These are phyloP conservation scores for Ampelocalamus luodianensis DNA, from an alignment of 176 grass and related monocot species.

Conservation along the genomic window DNA sequence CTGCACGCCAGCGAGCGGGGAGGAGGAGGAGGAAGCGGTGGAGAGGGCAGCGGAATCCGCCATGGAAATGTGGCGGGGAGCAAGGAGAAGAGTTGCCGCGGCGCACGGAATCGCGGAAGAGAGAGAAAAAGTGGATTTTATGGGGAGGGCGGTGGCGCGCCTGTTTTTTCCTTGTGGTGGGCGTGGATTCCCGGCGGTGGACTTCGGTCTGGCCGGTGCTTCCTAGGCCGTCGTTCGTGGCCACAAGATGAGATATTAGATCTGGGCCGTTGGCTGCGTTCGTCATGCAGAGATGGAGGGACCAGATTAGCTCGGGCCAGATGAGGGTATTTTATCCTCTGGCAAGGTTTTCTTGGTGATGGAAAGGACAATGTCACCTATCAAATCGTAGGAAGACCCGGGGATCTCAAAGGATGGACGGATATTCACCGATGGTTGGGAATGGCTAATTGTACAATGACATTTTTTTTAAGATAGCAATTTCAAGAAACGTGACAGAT, in stretches of 20 bases:
- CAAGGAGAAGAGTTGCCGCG: neutral
- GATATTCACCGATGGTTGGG: too few species aligned
- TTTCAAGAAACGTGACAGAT: too few species aligned
- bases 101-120: neutral
- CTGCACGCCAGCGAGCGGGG: conserved; percentile 50
- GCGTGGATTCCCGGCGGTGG: conserved; percentile 38
- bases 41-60: conserved; percentile 62
- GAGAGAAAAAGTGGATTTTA: conserved; percentile 1
- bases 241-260: neutral
- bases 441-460: too few species aligned
- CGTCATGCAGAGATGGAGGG: neutral
- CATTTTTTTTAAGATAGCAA: too few species aligned
- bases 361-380: too few species aligned
- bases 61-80: conserved; percentile 33
- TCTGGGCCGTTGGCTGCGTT: conserved; percentile 1
- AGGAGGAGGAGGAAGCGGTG: conserved; percentile 36
- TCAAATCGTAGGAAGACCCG: too few species aligned
- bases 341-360: too few species aligned
- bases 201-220: conserved; percentile 22
- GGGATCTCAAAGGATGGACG: too few species aligned
- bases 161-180: conserved; percentile 32
- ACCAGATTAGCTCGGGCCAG: neutral
- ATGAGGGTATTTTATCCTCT: neutral
- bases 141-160: conserved; percentile 30
- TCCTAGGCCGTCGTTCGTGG: neutral